Conservation (phyloP, 177 flowering plant genomes). For the Tripterygium wilfordii region DNA sequence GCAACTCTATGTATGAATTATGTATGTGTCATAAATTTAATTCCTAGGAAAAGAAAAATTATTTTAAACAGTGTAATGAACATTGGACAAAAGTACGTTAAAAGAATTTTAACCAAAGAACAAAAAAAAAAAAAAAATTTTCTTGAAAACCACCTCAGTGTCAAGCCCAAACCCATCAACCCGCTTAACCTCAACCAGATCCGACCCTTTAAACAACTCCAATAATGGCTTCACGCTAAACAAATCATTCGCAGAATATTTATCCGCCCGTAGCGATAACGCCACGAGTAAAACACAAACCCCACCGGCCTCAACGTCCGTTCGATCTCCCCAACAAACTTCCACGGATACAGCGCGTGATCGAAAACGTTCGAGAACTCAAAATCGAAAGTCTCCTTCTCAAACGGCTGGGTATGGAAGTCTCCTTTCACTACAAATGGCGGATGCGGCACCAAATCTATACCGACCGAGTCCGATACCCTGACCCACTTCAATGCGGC, state of each 20-base stretch:
- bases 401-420: constrained; percentile 37
- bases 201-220: constrained; percentile 27
- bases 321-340: constrained; percentile 38
- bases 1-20: too few species aligned
- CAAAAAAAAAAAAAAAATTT: too few species aligned
- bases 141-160: constrained; percentile 36
- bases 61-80: too few species aligned
- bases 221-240: constrained; percentile 34
- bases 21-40: too few species aligned
- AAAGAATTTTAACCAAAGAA: not conserved
- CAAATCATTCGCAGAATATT: constrained; percentile 39
- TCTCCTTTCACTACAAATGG: constrained; percentile 34
- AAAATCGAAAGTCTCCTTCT: constrained; percentile 33
- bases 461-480: constrained; percentile 59
- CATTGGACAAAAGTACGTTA: too few species aligned
- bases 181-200: constrained; percentile 22
- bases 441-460: constrained; percentile 54
- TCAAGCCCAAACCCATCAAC: constrained; percentile 46
- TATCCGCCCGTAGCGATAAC: constrained; percentile 20
- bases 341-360: constrained; percentile 31
- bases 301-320: constrained; percentile 44
- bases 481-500: constrained; percentile 57
- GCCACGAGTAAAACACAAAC: constrained; percentile 41
- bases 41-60: too few species aligned
- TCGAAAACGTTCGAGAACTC: constrained; percentile 45